Evolutionary conservation across 345 rosid species (phyloP).

Genomic region (Aquilaria sinensis): DNA sequence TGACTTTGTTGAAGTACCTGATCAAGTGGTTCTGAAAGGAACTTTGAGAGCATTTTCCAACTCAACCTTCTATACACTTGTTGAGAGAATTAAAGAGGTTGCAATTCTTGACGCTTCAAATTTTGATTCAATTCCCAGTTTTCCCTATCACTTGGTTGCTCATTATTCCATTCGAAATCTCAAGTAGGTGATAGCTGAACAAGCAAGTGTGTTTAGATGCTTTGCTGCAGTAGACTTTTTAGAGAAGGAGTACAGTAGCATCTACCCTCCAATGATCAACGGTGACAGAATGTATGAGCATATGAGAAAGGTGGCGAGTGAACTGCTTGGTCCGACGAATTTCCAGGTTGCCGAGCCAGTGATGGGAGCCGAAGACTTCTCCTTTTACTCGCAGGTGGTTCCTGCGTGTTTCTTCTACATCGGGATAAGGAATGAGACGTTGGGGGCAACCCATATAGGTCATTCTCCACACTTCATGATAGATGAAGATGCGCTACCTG

Average conservation of each 20-base stretch:
- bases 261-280: conserved; percentile 46
- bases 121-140: not conserved
- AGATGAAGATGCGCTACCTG: conserved; percentile 49
- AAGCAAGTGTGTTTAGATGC: conserved; percentile 53
- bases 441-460: conserved; percentile 28
- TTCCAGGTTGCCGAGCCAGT: conserved; percentile 23
- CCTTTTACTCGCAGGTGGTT: conserved; percentile 36
- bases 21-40: conserved; percentile 40
- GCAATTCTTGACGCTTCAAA: not conserved
- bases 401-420: conserved; percentile 41
- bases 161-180: no score
- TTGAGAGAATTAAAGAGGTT: conserved; percentile 54
- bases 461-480: conserved; percentile 49
- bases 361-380: conserved; percentile 70
- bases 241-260: conserved; percentile 32
- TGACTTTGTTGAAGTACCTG: conserved; percentile 49
- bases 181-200: conserved; percentile 42
- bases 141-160: not conserved
- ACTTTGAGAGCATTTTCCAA: conserved; percentile 56
- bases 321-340: conserved; percentile 44
- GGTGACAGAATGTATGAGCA: conserved; percentile 30
- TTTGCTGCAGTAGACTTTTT: conserved; percentile 35
- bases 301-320: conserved; percentile 19
- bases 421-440: conserved; percentile 37
- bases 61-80: conserved; percentile 37